phyloP scores from a whole-genome alignment of 1,284 basidiomycete genomes.

The Earliella scabrosa region DNA sequence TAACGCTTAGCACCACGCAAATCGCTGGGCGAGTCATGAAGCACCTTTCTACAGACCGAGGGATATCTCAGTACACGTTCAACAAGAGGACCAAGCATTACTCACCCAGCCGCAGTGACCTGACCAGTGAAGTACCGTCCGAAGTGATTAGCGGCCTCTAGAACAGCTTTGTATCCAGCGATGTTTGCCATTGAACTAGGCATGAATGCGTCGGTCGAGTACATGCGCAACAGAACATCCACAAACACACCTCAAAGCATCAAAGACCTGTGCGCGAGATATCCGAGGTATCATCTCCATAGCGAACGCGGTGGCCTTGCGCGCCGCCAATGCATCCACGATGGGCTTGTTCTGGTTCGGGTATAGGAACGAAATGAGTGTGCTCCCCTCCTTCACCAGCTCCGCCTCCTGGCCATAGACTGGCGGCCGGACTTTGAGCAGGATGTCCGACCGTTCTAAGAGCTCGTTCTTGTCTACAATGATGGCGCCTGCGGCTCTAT shows the following conservation, averaged over 20 bases:
- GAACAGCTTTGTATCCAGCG: conserved; percentile 84
- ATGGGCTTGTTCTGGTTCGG: conserved; percentile 78
- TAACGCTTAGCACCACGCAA: no score
- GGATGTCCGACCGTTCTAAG: conserved; percentile 68
- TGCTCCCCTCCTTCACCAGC: conserved; percentile 69
- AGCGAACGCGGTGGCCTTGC: conserved; percentile 69
- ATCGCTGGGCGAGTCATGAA: no score
- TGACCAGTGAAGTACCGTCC: conserved; percentile 88
- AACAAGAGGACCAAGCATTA: conserved; percentile 10
- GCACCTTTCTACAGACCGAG: conserved; percentile 20
- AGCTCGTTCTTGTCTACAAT: conserved; percentile 69
- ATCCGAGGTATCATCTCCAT: conserved; percentile 92
- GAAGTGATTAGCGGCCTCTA: conserved; percentile 87
- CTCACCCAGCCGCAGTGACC: conserved; percentile 85
- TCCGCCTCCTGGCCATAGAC: conserved; percentile 61
- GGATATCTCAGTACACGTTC: background rate
- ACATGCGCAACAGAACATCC: background rate
- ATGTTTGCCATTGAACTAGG: conserved; percentile 89
- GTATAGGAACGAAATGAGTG: conserved; percentile 84
- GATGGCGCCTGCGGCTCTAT: conserved; percentile 76
- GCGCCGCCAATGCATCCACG: conserved; percentile 66
- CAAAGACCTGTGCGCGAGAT: conserved; percentile 85
- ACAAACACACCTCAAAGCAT: conserved; percentile 70
- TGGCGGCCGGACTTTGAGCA: conserved; percentile 84
- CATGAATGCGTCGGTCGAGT: background rate